A percentile compares a stretch with the other conserved stretches of the same genome.
Conservation (phyloP, 805 yeast species). For the Schwanniomyces occidentalis region DNA sequence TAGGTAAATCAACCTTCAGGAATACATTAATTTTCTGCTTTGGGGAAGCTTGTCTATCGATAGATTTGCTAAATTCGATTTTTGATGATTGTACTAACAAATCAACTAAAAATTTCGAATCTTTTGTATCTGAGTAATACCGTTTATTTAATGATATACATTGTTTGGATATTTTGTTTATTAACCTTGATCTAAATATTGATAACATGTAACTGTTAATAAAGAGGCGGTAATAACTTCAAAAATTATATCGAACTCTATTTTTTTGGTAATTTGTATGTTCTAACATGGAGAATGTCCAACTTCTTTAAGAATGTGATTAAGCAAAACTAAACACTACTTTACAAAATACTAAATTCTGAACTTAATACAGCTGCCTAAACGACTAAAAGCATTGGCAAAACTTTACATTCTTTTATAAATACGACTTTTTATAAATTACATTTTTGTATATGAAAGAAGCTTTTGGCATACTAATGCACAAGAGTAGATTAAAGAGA, state of each 20-base stretch:
- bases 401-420: not conserved
- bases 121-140: not conserved
- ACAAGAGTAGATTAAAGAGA: not conserved
- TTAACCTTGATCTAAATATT: not conserved
- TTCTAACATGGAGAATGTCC: no score
- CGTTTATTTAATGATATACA: not conserved
- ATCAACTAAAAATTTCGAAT: constrained; percentile 2
- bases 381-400: no score
- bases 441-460: constrained; percentile 11
- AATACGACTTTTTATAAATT: constrained; percentile 9
- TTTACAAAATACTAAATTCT: no score
- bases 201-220: not conserved
- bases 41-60: not conserved
- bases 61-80: not conserved
- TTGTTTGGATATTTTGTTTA: not conserved
- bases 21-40: not conserved
- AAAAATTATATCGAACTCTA: no score
- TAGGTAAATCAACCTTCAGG: not conserved
- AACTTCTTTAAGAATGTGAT: no score
- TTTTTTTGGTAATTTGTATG: no score
- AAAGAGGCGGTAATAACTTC: no score
- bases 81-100: constrained; percentile 4
- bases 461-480: constrained; percentile 5
- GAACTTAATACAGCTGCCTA: no score
- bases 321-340: no score